These are phyloP conservation scores for Prunus fruticosa DNA, from an alignment of 306 rosid species.

Conservation along the genomic window DNA sequence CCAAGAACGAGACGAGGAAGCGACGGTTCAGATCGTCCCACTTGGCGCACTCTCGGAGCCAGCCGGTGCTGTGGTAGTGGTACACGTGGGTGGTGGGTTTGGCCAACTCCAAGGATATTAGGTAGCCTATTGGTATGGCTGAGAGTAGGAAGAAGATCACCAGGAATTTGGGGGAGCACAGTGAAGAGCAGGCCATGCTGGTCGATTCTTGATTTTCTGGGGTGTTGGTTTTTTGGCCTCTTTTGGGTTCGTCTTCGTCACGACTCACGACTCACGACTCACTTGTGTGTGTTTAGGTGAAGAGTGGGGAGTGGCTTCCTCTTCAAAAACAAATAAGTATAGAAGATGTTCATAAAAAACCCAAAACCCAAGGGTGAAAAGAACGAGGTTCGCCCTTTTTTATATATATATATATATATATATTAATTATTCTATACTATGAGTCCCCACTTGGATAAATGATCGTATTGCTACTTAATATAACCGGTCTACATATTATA, in stretches of 20 bases:
- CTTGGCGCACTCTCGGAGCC: conserved; percentile 69
- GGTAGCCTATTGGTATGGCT: conserved; percentile 67
- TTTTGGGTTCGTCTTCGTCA: not conserved
- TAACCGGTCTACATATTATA: too few relatives aligned
- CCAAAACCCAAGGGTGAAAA: not conserved
- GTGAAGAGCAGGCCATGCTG: conserved; percentile 4
- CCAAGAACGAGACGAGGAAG: conserved; percentile 54
- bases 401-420: too few relatives aligned
- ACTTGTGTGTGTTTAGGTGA: not conserved
- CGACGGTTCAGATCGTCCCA: conserved; percentile 72
- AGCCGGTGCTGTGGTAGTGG: conserved; percentile 63
- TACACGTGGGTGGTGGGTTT: conserved; percentile 57
- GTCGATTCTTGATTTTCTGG: not conserved
- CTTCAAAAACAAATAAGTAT: not conserved
- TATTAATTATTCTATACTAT: too few relatives aligned
- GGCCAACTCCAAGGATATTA: conserved; percentile 65
- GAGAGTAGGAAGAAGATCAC: conserved; percentile 46
- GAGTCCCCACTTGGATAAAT: not conserved
- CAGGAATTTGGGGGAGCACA: conserved; percentile 46
- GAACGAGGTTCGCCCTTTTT: not conserved
- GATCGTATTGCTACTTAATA: too few relatives aligned
- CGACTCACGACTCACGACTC: too few relatives aligned
- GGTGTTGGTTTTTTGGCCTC: not conserved
- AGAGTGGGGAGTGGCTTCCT: not conserved
- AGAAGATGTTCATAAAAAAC: not conserved